phyloP scores from a whole-genome alignment of 2,329 filamentous ascomycete genomes.

The Aciculosporium take region DNA sequence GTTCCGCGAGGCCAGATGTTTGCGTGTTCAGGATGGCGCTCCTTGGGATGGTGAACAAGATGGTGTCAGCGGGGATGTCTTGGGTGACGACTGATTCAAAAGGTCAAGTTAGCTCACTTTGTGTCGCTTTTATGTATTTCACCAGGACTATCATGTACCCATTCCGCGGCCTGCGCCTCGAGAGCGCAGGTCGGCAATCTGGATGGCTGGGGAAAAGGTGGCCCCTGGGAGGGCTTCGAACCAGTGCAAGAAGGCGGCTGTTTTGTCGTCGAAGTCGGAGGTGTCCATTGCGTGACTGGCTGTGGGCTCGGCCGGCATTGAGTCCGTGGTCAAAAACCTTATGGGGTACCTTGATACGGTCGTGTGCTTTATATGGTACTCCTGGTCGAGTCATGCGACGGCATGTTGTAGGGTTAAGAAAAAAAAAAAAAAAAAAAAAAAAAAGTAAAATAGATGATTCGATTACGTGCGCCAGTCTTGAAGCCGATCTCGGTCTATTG shows the following conservation, averaged over 20 bases:
- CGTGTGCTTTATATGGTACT: too few species aligned
- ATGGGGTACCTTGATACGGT: too few species aligned
- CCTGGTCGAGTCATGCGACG: too few species aligned
- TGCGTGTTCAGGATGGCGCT: slow-evolving; percentile 54
- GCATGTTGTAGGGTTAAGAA: too few species aligned
- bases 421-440: too few species aligned
- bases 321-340: background rate
- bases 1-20: slow-evolving; percentile 52
- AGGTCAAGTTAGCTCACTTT: background rate
- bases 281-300: slow-evolving; percentile 2
- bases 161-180: slow-evolving; percentile 41
- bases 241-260: slow-evolving; percentile 36
- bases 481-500: too few species aligned
- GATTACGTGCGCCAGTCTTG: too few species aligned
- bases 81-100: slow-evolving; percentile 50
- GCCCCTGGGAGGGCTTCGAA: slow-evolving; percentile 37
- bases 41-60: slow-evolving; percentile 69
- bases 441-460: too few species aligned
- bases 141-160: slow-evolving; percentile 17
- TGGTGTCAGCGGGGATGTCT: slow-evolving; percentile 59
- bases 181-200: slow-evolving; percentile 37
- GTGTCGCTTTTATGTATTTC: background rate
- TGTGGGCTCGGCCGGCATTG: background rate
- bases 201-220: slow-evolving; percentile 37
- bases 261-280: slow-evolving; percentile 26